phyloP scores from a whole-genome alignment of 1,284 basidiomycete genomes.

The Sanghuangporus baumii region DNA sequence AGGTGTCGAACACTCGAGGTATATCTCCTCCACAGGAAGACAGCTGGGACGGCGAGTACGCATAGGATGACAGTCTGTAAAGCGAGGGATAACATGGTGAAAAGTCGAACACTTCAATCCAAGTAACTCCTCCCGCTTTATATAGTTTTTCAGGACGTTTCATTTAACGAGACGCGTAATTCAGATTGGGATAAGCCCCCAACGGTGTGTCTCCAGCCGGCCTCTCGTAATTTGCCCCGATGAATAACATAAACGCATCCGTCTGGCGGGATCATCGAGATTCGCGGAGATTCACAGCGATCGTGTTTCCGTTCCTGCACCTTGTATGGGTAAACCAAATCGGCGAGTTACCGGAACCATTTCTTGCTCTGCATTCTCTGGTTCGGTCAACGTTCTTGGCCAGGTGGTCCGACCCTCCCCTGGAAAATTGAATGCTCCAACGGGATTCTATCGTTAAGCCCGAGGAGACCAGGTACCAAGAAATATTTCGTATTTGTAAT shows the following conservation, averaged over 20 bases:
- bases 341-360: not conserved
- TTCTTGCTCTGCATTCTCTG: not conserved
- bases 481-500: not conserved
- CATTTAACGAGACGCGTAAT: not conserved
- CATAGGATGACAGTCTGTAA: conserved; percentile 7
- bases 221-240: conserved; percentile 3
- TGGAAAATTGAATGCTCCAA: not conserved
- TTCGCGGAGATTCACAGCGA: conserved; percentile 12
- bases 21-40: conserved; percentile 13
- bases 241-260: conserved; percentile 3
- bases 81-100: conserved; percentile 8
- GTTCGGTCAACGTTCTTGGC: not conserved
- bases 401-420: not conserved
- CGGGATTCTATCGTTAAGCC: not conserved
- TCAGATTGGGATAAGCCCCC: not conserved
- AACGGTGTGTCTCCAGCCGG: not conserved
- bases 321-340: conserved; percentile 2
- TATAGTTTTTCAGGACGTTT: not conserved
- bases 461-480: conserved; percentile 4
- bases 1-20: conserved; percentile 15
- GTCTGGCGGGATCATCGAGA: conserved; percentile 6
- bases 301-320: conserved; percentile 4
- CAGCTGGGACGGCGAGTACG: conserved; percentile 2
- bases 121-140: not conserved
- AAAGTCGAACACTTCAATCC: not conserved